A percentile compares a stretch with the other conserved stretches of the same genome.
phyloP scores from a whole-genome alignment of 2,329 filamentous ascomycete species.

The Cladosporium cucumerinum region DNA sequence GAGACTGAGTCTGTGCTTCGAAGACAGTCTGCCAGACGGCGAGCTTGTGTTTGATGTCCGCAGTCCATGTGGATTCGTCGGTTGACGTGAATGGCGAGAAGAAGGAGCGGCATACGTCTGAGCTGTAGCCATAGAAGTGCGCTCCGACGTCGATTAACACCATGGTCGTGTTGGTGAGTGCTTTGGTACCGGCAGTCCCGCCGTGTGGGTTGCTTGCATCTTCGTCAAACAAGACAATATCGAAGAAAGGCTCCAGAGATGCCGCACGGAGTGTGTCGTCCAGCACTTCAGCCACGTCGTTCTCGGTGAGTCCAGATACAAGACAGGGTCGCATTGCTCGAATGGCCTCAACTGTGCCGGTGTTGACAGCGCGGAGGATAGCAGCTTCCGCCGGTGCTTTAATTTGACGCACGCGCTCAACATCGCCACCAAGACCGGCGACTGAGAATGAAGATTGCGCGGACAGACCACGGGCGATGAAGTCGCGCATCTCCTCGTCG shows the following conservation, averaged over 20 bases:
- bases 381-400: conserved; percentile 57
- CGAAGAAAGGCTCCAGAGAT: conserved; percentile 58
- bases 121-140: conserved; percentile 61
- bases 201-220: conserved; percentile 54
- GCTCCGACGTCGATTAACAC: conserved; percentile 62
- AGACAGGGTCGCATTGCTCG: conserved; percentile 56
- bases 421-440: conserved; percentile 51
- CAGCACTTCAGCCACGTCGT: conserved; percentile 55
- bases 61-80: conserved; percentile 29
- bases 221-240: conserved; percentile 62
- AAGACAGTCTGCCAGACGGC: conserved; percentile 59
- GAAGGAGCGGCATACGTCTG: conserved; percentile 63
- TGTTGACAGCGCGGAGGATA: conserved; percentile 60
- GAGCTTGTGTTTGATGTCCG: conserved; percentile 47
- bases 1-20: conserved; percentile 59
- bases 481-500: conserved; percentile 64
- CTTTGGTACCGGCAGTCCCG: conserved; percentile 49
- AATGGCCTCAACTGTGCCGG: conserved; percentile 60
- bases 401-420: conserved; percentile 57
- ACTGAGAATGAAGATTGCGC: conserved; percentile 53
- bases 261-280: conserved; percentile 54
- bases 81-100: conserved; percentile 37
- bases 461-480: conserved; percentile 56
- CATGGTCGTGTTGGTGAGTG: conserved; percentile 54
- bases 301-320: conserved; percentile 56